Base-by-base conservation (phyloP, 2,329 filamentous ascomycete genomes). In the Calonectria honghensis region DNA sequence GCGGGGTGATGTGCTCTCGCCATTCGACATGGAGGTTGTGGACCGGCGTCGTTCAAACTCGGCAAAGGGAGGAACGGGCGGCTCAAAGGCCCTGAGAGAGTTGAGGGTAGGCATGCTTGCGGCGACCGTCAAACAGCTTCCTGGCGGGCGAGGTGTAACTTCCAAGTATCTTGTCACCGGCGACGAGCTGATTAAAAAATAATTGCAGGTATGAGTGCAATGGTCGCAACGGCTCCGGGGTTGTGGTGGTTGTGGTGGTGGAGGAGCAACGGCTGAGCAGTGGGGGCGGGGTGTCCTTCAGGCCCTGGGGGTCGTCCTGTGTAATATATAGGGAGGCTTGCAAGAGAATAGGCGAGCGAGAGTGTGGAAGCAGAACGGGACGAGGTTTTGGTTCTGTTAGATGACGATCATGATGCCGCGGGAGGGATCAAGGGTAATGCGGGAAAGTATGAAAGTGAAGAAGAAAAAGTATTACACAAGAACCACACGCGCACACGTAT, bases 31-130 rank as follows among this genome's bases (percentile, higher is more conserved):
- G 14, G 79, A 74, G 27, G 79, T 63, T 20, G 74, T 77, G 20
- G 79, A 81, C 41, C 79, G 79, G 35, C 80, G 79, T 48, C 80
- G 80, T 32, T 80, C 80, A 63, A 77, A 80, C 20, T 81, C 78
- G 68, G 78, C 76, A n/a, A 81, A 78, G 59, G 78, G 77, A 59
- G 79, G 79, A 18, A 80, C 61, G 4, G 79, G 77, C n/a, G 79
- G 63, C 29, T 81, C 80, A 71, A 81, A 80, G 6, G 78, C 68
- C 29, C 78, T 79, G 35, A 79, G 74, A 32, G 79, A 70, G 72
- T 81, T 80, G 61, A 81, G 54, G 27, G 78, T 81, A 66, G 80
- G 80, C 80, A 81, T 81, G 66, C 20, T 68, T n/a, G 24, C n/a
- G 35, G 41, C 18, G 50, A 37, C 32, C 18, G 45, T 48, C 45